Evolutionary conservation across 164 flowering plant genomes (phyloP), one percentile per base, ranked within the genome.

Genomic region (Houttuynia cordata): DNA sequence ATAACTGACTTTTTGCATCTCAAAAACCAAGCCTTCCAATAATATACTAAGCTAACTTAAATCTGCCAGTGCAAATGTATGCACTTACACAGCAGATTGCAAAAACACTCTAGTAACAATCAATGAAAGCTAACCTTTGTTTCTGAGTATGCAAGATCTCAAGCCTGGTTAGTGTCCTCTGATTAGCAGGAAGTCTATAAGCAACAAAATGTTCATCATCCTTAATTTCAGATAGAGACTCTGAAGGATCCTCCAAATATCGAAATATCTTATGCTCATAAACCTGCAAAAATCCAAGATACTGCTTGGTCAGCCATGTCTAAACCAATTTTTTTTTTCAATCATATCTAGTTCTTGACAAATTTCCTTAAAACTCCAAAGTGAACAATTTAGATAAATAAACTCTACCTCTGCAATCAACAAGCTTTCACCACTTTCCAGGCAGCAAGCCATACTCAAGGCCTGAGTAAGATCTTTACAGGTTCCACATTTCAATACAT

Each of bases 131-230:
- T 6, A 70, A 88, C 97, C 71, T 83, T 39, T 81, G 86, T 25
- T 62, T 67, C 58, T 67, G 68, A 53, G 74, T 81, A 66, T 91
- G 89, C 64, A 71, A 45, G 59, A 91, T 80, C 81, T 83, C 91
- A 21, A 91, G 62, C 70, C 71, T 81, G 50, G 76, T 74, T 59
- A 77, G 70, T 53, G 79, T 81, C 0, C 71, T 56, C 2, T 56
- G 72, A 14, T 57, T 75, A 56, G 75, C 73, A 51, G 85, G 79
- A 69, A 84, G 79, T 19, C 90, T 78, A 68, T 87, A 94, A 13
- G 94, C 96, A 53, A 88, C 91, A 63, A 91, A 76, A 63, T 73
- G 79, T 19, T 91, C 96, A 64, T 87, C 86, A 68, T 94, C 91
- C 70, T 86, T 88, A 56, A 94, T 80, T 14, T 65, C 62, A 73